Conservation (phyloP, 2,329 filamentous ascomycete species). For the Dothistroma septosporum region DNA sequence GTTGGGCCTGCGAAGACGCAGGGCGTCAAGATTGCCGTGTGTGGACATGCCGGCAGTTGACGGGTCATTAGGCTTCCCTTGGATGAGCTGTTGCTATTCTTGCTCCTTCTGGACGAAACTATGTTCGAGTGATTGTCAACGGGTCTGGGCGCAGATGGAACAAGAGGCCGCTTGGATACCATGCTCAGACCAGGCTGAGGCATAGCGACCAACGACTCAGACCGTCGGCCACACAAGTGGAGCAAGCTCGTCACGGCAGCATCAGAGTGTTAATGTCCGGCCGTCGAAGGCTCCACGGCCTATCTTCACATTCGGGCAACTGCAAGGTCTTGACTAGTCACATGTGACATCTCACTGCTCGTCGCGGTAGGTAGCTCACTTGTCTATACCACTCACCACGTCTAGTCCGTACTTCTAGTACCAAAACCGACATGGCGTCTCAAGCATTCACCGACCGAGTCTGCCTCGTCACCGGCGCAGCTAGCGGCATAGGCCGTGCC, state of each 20-base stretch:
- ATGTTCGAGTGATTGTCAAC: background rate
- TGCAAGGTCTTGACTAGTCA: background rate
- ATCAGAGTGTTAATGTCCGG: background rate
- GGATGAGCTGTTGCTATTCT: background rate
- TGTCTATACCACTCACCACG: background rate
- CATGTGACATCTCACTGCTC: background rate
- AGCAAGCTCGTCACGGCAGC: background rate
- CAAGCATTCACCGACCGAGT: slow-evolving; percentile 25
- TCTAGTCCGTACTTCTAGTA: no score
- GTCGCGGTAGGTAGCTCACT: background rate
- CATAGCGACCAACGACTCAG: no score
- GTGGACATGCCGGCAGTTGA: background rate
- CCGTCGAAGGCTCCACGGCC: background rate
- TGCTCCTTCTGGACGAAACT: background rate
- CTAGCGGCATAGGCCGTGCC: slow-evolving; percentile 42
- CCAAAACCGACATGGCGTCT: no score
- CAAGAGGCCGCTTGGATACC: no score
- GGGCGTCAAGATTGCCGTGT: no score
- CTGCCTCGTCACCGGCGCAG: slow-evolving; percentile 25
- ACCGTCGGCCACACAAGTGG: no score
- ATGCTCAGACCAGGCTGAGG: no score
- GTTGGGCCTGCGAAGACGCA: background rate
- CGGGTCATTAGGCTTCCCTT: background rate
- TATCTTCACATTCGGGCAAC: slow-evolving; percentile 1
- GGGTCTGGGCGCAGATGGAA: background rate